Evolutionary conservation across 2,329 filamentous ascomycete species (phyloP).

Genomic region (Sporothrix globosa): DNA sequence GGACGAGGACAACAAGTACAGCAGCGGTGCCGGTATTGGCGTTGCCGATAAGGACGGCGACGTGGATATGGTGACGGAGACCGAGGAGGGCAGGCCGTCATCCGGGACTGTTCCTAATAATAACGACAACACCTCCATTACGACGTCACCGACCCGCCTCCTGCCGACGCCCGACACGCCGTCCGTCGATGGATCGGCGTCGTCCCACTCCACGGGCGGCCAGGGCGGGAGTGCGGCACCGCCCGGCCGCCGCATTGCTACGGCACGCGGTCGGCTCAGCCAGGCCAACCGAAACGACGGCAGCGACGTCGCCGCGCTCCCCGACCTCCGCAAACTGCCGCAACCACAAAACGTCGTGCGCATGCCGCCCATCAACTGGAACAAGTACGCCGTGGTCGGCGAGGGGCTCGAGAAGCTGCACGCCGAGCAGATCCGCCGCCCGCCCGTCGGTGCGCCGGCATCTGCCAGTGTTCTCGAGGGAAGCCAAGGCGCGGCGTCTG

Average conservation of each 20-base stretch:
- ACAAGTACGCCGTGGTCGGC: constrained; percentile 88
- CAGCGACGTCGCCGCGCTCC: not conserved
- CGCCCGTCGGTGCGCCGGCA: constrained; percentile 60
- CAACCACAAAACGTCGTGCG: constrained; percentile 80
- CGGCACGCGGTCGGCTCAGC: not conserved
- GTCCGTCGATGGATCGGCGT: not conserved
- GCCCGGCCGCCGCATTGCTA: not conserved
- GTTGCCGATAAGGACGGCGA: constrained; percentile 25
- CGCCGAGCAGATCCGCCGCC: constrained; percentile 72
- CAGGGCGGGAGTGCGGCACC: not conserved
- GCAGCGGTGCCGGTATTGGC: not conserved
- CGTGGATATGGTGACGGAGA: constrained; percentile 4
- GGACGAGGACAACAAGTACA: not conserved
- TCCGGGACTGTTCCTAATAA: not conserved
- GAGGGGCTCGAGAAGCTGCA: constrained; percentile 83
- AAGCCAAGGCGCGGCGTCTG: constrained; percentile 37
- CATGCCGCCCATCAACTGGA: constrained; percentile 91
- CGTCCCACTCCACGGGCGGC: not conserved
- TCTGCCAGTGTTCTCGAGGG: constrained; percentile 33
- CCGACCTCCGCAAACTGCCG: constrained; percentile 58
- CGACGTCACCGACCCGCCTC: not conserved
- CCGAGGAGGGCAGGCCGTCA: not conserved
- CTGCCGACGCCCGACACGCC: not conserved
- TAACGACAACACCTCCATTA: not conserved
- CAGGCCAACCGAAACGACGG: not conserved